Evolutionary conservation across 495 filamentous ascomycete genomes (phyloP).

Genomic region (Penicillium odoratum): DNA sequence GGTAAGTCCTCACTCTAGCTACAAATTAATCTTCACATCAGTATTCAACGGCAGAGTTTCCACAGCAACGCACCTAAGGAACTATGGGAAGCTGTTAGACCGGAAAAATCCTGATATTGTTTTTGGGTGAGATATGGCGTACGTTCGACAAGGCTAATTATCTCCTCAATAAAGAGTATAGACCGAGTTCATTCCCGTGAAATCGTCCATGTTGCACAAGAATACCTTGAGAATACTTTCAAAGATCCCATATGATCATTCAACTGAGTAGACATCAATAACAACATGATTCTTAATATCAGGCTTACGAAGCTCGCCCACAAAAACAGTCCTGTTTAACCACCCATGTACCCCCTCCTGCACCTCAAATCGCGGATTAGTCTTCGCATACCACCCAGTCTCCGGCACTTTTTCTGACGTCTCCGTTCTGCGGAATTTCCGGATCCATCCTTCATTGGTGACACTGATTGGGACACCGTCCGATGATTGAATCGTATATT

Average conservation of each 20-base stretch:
- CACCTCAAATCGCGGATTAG: conserved; percentile 13
- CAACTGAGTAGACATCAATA: conserved; percentile 14
- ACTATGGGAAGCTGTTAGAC: too few species aligned
- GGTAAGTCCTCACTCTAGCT: too few species aligned
- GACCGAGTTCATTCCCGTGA: too few species aligned
- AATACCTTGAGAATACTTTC: too few species aligned
- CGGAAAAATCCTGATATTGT: too few species aligned
- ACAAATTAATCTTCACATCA: too few species aligned
- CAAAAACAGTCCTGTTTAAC: conserved; percentile 14
- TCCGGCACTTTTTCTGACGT: background rate
- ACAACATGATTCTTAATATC: conserved; percentile 9
- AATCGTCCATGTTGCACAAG: too few species aligned
- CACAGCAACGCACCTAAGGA: too few species aligned
- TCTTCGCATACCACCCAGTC: conserved; percentile 14
- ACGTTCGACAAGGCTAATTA: too few species aligned
- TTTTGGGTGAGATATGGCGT: too few species aligned
- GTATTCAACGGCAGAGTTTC: too few species aligned
- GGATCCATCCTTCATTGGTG: conserved; percentile 13
- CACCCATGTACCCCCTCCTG: conserved; percentile 5
- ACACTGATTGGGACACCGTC: conserved; percentile 9
- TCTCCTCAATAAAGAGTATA: too few species aligned
- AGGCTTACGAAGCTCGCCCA: conserved; percentile 11
- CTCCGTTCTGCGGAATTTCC: conserved; percentile 1
- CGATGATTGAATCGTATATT: conserved; percentile 10
- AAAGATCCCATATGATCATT: background rate